phyloP scores from a whole-genome alignment of 805 yeast genomes.

The Tetrapisispora iriomotensis region DNA sequence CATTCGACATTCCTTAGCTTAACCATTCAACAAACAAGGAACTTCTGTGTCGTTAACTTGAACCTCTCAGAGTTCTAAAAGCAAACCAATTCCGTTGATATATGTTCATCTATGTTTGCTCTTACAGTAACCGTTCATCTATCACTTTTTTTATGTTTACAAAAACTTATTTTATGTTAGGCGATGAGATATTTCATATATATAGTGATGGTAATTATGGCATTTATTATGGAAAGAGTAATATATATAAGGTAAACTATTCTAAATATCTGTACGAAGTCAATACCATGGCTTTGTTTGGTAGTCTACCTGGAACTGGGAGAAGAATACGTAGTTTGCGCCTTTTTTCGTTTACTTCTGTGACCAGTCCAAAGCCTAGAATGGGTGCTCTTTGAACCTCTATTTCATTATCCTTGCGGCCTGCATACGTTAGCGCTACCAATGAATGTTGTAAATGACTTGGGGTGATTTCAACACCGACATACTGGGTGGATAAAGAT shows the following conservation, averaged over 20 bases:
- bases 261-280: conserved; percentile 81
- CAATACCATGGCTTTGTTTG: conserved; percentile 60
- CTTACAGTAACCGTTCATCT: too few relatives aligned
- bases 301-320: conserved; percentile 84
- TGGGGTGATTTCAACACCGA: conserved; percentile 36
- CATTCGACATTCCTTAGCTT: not conserved
- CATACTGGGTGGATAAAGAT: conserved; percentile 17
- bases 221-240: not conserved
- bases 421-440: conserved; percentile 52
- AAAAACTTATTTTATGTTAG: too few relatives aligned
- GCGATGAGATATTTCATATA: too few relatives aligned
- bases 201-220: not conserved
- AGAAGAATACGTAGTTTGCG: conserved; percentile 59
- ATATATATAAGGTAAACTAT: conserved; percentile 32
- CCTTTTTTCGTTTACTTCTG: conserved; percentile 66
- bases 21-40: too few relatives aligned
- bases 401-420: conserved; percentile 37
- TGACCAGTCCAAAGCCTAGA: conserved; percentile 65
- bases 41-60: too few relatives aligned
- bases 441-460: conserved; percentile 65
- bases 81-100: too few relatives aligned
- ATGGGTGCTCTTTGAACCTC: conserved; percentile 47
- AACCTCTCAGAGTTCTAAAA: too few relatives aligned
- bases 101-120: too few relatives aligned
- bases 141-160: too few relatives aligned